These are phyloP conservation scores for Globisporangium nunn DNA, from an alignment of 352 stramenopile genomes.

Conservation along the genomic window DNA sequence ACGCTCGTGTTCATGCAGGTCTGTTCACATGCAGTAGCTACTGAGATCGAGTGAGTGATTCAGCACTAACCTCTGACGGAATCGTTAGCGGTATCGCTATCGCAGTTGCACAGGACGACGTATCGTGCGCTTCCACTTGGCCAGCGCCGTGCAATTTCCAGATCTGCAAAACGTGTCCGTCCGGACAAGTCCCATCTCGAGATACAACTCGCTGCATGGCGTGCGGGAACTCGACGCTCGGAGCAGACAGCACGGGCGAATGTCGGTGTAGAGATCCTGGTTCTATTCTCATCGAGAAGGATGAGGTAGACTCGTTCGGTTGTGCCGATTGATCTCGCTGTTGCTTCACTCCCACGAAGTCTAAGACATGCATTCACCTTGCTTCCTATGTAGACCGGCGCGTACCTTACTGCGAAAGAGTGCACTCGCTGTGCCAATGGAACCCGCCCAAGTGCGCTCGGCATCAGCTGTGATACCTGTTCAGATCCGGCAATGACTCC, in stretches of 20 bases:
- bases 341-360: not conserved
- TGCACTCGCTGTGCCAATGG: conserved; percentile 46
- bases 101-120: conserved; percentile 18
- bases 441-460: conserved; percentile 22
- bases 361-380: not conserved
- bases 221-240: conserved; percentile 59
- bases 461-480: conserved; percentile 60
- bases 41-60: not conserved
- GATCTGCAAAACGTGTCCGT: conserved; percentile 31
- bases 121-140: conserved; percentile 48
- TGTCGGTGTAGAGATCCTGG: conserved; percentile 34
- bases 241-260: conserved; percentile 26
- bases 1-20: conserved; percentile 41
- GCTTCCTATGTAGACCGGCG: conserved; percentile 28
- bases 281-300: conserved; percentile 49
- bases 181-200: conserved; percentile 26
- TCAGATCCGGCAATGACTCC: conserved; percentile 75
- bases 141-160: conserved; percentile 48
- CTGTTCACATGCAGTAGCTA: not conserved
- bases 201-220: conserved; percentile 41
- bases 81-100: conserved; percentile 17
- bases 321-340: not conserved
- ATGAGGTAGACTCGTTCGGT: conserved; percentile 15
- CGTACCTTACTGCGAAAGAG: conserved; percentile 46
- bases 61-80: not conserved